Conservation (phyloP, 1,284 basidiomycete species). For the Ustilago loliicola region DNA sequence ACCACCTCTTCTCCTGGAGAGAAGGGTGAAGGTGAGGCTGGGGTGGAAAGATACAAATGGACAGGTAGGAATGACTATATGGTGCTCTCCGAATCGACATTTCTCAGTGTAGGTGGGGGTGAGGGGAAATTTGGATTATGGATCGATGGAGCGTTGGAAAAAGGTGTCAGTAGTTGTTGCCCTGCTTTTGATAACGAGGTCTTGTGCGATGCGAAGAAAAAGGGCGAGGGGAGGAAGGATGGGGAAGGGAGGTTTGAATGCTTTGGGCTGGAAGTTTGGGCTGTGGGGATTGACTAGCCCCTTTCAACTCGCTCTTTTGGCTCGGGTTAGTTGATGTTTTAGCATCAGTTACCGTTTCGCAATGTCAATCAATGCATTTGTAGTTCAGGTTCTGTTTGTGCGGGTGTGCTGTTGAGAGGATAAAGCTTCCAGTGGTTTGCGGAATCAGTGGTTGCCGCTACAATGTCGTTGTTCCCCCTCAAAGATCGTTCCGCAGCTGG, state of each 20-base stretch:
- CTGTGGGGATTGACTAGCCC: slow-evolving; percentile 73
- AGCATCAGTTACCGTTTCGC: background rate
- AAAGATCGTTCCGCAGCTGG: no score
- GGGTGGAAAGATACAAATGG: slow-evolving; percentile 80
- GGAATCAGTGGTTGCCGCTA: no score
- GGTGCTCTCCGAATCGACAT: slow-evolving; percentile 79
- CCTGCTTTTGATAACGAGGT: slow-evolving; percentile 90
- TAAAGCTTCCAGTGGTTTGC: no score
- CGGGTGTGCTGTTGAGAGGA: no score
- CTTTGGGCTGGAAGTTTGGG: slow-evolving; percentile 87
- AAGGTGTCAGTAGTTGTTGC: slow-evolving; percentile 85
- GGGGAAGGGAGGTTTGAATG: slow-evolving; percentile 81
- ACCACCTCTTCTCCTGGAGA: slow-evolving; percentile 24
- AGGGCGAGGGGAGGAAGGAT: slow-evolving; percentile 71
- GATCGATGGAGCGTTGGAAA: slow-evolving; percentile 84
- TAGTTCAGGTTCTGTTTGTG: no score
- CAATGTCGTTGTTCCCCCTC: no score
- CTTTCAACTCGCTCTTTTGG: no score
- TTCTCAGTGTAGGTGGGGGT: slow-evolving; percentile 63
- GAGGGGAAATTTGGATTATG: slow-evolving; percentile 78
- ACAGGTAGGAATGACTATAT: slow-evolving; percentile 93
- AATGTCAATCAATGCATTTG: no score
- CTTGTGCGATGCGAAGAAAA: slow-evolving; percentile 74
- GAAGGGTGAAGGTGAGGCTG: background rate
- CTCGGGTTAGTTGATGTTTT: background rate